A percentile compares a stretch with the other conserved stretches of the same genome.
phyloP scores from a whole-genome alignment of 2,329 filamentous ascomycete species.

The Chalaropsis ovoidea region DNA sequence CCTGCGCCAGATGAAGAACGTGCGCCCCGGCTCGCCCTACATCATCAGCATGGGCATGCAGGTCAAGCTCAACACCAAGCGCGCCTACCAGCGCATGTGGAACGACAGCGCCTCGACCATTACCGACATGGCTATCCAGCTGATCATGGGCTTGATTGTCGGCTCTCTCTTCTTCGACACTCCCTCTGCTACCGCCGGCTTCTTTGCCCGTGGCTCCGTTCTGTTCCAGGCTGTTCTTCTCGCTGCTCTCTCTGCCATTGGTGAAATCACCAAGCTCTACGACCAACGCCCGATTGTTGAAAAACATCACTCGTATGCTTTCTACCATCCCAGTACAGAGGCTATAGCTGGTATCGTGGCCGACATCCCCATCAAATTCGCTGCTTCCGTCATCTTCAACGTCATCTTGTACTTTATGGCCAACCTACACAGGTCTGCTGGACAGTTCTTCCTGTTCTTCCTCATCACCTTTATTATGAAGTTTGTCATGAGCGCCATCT shows the following conservation, averaged over 20 bases:
- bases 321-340: conserved; percentile 45
- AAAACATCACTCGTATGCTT: conserved; percentile 41
- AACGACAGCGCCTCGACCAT: conserved; percentile 42
- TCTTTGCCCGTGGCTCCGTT: conserved; percentile 46
- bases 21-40: conserved; percentile 47
- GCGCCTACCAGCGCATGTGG: conserved; percentile 45
- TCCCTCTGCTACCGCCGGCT: conserved; percentile 41
- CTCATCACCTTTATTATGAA: conserved; percentile 58
- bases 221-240: conserved; percentile 52
- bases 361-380: conserved; percentile 50
- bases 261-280: conserved; percentile 43
- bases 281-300: conserved; percentile 40
- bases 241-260: conserved; percentile 48
- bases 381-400: conserved; percentile 43
- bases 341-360: conserved; percentile 45
- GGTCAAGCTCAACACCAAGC: conserved; percentile 41
- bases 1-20: conserved; percentile 43
- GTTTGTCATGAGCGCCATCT: conserved; percentile 65
- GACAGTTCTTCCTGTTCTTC: conserved; percentile 66
- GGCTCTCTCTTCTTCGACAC: conserved; percentile 50
- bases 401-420: conserved; percentile 49
- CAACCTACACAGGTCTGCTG: conserved; percentile 46
- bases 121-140: conserved; percentile 39
- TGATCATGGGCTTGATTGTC: conserved; percentile 50
- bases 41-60: conserved; percentile 48